Conservation (phyloP, 2,329 filamentous ascomycete genomes). For the Cercospora zeina region DNA sequence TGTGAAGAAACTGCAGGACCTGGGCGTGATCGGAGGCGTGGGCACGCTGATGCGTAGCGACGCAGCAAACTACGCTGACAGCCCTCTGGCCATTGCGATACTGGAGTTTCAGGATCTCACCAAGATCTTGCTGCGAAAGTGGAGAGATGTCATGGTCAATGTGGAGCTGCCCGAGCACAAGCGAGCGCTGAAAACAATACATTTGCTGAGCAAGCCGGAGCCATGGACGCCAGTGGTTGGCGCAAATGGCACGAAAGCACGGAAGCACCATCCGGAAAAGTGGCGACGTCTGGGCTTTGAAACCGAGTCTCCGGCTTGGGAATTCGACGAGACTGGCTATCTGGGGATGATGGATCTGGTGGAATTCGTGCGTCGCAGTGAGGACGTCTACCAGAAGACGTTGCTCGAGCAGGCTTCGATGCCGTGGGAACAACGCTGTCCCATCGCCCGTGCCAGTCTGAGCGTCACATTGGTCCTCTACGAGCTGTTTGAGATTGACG, state of each 20-base stretch:
- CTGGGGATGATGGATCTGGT: slow-evolving; percentile 97
- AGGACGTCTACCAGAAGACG: slow-evolving; percentile 89
- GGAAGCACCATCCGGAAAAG: slow-evolving; percentile 81
- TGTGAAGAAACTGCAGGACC: slow-evolving; percentile 87
- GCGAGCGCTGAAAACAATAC: slow-evolving; percentile 79
- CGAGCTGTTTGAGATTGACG: slow-evolving; percentile 91
- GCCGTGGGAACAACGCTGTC: slow-evolving; percentile 72
- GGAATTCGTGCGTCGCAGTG: slow-evolving; percentile 87
- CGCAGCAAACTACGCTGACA: slow-evolving; percentile 83
- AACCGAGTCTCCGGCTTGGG: slow-evolving; percentile 78
- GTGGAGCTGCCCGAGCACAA: slow-evolving; percentile 85
- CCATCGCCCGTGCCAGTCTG: slow-evolving; percentile 81
- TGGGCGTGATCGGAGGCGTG: slow-evolving; percentile 89
- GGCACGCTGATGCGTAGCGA: slow-evolving; percentile 92
- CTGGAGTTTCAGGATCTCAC: slow-evolving; percentile 84
- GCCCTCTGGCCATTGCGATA: slow-evolving; percentile 82
- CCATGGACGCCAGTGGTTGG: slow-evolving; percentile 58
- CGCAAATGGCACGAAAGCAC: slow-evolving; percentile 40
- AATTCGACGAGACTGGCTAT: slow-evolving; percentile 84
- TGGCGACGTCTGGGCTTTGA: slow-evolving; percentile 92
- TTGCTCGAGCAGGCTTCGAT: slow-evolving; percentile 82
- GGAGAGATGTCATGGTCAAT: slow-evolving; percentile 82
- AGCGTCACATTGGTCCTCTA: slow-evolving; percentile 85
- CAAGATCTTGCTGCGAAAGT: slow-evolving; percentile 60
- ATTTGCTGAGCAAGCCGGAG: slow-evolving; percentile 57